Evolutionary conservation across 2,329 filamentous ascomycete genomes (phyloP).

Genomic region (Aspergillus udagawae): DNA sequence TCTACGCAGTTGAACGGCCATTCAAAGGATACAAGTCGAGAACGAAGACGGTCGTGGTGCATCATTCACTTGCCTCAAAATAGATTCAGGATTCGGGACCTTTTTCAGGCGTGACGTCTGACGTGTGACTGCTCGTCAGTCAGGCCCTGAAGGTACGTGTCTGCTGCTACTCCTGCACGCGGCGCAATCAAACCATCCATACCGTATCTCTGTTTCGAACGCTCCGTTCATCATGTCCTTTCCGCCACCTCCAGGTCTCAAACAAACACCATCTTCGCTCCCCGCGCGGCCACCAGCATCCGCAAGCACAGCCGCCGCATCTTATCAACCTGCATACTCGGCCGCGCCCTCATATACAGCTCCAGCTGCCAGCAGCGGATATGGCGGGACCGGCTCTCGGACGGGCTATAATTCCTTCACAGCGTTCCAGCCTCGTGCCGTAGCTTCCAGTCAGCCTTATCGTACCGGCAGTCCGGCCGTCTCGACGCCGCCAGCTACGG

Average conservation of each 20-base stretch:
- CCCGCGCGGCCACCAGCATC: constrained; percentile 72
- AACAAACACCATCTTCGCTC: constrained; percentile 57
- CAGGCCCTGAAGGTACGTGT: constrained; percentile 43
- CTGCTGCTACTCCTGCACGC: constrained; percentile 27
- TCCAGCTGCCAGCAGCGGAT: constrained; percentile 20
- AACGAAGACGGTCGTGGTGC: too few relatives aligned
- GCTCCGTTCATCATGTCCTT: constrained; percentile 68
- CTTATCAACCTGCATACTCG: constrained; percentile 53
- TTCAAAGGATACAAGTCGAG: neutral
- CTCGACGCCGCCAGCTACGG: constrained; percentile 32
- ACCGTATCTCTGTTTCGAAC: constrained; percentile 31
- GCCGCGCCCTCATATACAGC: constrained; percentile 35
- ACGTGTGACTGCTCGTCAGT: constrained; percentile 32
- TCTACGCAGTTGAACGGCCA: neutral
- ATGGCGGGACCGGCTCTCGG: constrained; percentile 30
- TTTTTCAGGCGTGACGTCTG: constrained; percentile 33
- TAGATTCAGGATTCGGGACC: constrained; percentile 9
- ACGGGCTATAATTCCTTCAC: constrained; percentile 45
- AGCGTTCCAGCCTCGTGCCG: constrained; percentile 58
- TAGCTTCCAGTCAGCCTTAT: constrained; percentile 45
- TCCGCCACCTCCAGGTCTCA: constrained; percentile 76
- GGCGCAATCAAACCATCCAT: constrained; percentile 25
- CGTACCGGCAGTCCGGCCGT: constrained; percentile 36
- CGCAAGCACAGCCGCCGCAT: constrained; percentile 32
- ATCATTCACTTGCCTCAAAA: neutral